phyloP scores from a whole-genome alignment of 495 filamentous ascomycete genomes.

The Friedmanniomyces endolithicus region DNA sequence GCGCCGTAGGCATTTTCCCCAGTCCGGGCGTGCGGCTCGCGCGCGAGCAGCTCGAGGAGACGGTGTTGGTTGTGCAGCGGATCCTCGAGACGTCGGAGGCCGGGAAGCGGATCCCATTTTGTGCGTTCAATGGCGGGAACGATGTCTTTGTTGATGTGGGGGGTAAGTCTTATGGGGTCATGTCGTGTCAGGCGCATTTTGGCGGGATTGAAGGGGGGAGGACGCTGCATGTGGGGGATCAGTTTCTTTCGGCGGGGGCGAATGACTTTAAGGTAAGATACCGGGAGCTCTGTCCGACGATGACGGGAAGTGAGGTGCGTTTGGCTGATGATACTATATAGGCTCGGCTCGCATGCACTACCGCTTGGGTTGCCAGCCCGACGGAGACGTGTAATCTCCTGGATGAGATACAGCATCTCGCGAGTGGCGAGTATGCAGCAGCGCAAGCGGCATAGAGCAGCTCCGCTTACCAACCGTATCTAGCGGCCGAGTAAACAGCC shows the following conservation, averaged over 20 bases:
- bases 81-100: conserved; percentile 69
- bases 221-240: conserved; percentile 79
- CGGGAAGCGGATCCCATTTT: conserved; percentile 69
- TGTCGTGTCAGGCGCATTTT: conserved; percentile 86
- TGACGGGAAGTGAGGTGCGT: not conserved
- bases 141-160: conserved; percentile 84
- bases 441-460: not conserved
- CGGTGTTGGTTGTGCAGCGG: conserved; percentile 85
- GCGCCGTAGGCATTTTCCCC: conserved; percentile 85
- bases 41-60: conserved; percentile 88
- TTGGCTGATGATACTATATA: conserved; percentile 13
- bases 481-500: too few relatives aligned
- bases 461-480: not conserved
- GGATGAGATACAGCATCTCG: conserved; percentile 57
- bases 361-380: conserved; percentile 86
- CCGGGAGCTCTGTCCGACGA: too few relatives aligned
- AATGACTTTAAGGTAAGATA: conserved; percentile 90
- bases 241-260: conserved; percentile 87
- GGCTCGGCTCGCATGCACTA: conserved; percentile 53
- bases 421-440: not conserved
- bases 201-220: conserved; percentile 51
- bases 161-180: conserved; percentile 90
- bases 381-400: conserved; percentile 77
- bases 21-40: conserved; percentile 48
- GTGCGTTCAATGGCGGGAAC: conserved; percentile 75